phyloP scores from a whole-genome alignment of 352 stramenopile genomes.

The Phytophthora pistaciae region DNA sequence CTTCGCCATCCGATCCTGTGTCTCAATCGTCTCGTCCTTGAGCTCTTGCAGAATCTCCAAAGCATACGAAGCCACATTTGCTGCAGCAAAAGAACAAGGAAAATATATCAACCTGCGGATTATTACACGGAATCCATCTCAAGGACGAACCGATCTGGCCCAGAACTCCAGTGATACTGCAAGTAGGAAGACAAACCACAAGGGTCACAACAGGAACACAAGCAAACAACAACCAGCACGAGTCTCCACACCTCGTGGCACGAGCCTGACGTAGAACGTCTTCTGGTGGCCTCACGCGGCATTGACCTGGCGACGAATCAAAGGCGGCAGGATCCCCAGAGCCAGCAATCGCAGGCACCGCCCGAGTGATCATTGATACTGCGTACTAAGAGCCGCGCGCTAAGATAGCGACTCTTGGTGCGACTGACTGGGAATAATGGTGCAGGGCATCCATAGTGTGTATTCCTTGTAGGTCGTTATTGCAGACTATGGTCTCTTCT shows the following conservation, averaged over 20 bases:
- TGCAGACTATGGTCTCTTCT: background rate
- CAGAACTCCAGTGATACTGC: conserved; percentile 56
- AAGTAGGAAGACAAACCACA: conserved; percentile 1
- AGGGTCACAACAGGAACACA: background rate
- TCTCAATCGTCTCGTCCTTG: conserved; percentile 38
- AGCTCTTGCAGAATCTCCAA: conserved; percentile 66
- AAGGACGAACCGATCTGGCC: conserved; percentile 54
- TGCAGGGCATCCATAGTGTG: background rate
- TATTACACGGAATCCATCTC: background rate
- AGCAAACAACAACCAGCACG: background rate
- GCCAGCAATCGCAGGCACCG: conserved; percentile 25
- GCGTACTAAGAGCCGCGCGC: background rate
- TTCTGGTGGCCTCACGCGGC: conserved; percentile 35
- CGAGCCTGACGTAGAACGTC: conserved; percentile 60
- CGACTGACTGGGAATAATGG: background rate
- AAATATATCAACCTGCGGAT: background rate
- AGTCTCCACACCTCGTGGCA: conserved; percentile 32
- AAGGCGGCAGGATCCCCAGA: conserved; percentile 8
- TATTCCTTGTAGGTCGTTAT: background rate
- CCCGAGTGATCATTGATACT: conserved; percentile 24
- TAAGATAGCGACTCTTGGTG: conserved; percentile 18
- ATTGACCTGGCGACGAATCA: conserved; percentile 16
- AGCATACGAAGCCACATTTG: conserved; percentile 55
- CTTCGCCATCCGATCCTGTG: conserved; percentile 38
- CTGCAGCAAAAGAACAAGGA: conserved; percentile 21